phyloP scores from a whole-genome alignment of 257 asterid genomes.

The Solanum dulcamara region DNA sequence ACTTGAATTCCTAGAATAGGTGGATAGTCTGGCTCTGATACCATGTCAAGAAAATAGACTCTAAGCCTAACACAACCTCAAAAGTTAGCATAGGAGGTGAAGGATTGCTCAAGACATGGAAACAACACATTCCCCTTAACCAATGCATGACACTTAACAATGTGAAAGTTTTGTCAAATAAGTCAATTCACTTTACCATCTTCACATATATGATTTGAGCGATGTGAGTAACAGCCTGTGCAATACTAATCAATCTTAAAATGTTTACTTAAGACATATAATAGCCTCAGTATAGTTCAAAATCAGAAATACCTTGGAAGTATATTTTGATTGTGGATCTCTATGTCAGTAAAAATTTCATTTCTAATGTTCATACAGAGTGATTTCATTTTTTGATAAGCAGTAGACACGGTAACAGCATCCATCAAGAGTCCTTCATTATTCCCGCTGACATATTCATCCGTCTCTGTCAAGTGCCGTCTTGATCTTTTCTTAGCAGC shows the following conservation, averaged over 20 bases:
- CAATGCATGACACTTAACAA: neutral
- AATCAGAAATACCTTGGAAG: conserved; percentile 35
- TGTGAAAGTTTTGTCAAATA: neutral
- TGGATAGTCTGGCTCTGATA: neutral
- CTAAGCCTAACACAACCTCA: neutral
- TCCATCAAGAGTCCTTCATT: conserved; percentile 35
- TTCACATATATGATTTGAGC: neutral
- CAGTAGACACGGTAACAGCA: conserved; percentile 27
- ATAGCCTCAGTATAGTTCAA: neutral
- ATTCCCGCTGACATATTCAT: conserved; percentile 42
- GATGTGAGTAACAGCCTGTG: neutral
- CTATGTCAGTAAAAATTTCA: conserved; percentile 38
- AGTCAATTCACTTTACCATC: neutral
- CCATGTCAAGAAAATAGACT: neutral
- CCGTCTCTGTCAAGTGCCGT: conserved; percentile 41
- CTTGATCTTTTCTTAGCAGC: conserved; percentile 47
- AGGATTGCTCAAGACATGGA: neutral
- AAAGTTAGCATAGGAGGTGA: neutral
- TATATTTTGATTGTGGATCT: conserved; percentile 40
- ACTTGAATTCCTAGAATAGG: neutral
- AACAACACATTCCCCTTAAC: neutral
- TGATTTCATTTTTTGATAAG: conserved; percentile 38
- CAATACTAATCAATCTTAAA: neutral
- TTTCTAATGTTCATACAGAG: conserved; percentile 34
- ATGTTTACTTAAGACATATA: neutral